A percentile compares a stretch with the other conserved stretches of the same genome.
Conservation (phyloP, 345 rosid species). For the Acer campestre region DNA sequence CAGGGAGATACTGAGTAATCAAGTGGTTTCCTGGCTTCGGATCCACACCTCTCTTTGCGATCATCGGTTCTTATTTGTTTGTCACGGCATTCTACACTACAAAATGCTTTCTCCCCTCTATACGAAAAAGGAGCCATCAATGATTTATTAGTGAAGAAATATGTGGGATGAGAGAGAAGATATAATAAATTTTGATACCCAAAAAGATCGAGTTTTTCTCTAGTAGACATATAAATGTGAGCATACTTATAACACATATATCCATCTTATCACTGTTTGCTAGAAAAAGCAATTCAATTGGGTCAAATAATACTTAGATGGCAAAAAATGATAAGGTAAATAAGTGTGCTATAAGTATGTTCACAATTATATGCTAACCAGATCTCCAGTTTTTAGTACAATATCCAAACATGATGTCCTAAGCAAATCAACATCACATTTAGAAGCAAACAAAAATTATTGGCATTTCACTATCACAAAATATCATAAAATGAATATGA, state of each 20-base stretch:
- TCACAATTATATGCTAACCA: too few species aligned
- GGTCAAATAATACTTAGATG: too few species aligned
- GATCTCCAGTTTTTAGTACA: neutral
- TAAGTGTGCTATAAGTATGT: too few species aligned
- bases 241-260: too few species aligned
- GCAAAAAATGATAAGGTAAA: too few species aligned
- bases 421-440: neutral
- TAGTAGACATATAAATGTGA: too few species aligned
- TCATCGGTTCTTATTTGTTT: conserved; percentile 29
- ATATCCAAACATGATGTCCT: neutral
- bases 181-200: neutral
- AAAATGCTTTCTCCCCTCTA: conserved; percentile 40
- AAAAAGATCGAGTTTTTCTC: neutral
- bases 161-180: neutral
- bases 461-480: conserved; percentile 1
- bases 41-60: conserved; percentile 24
- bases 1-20: conserved; percentile 29
- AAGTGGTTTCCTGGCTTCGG: conserved; percentile 24
- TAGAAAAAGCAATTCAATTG: too few species aligned
- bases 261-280: too few species aligned
- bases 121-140: conserved; percentile 1
- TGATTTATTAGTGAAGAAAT: neutral
- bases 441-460: neutral
- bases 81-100: conserved; percentile 35
- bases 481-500: neutral